A percentile compares a stretch with the other conserved stretches of the same genome.
Evolutionary conservation across 2,329 filamentous ascomycete species (phyloP).

Genomic region (Paecilomyces variotii): DNA sequence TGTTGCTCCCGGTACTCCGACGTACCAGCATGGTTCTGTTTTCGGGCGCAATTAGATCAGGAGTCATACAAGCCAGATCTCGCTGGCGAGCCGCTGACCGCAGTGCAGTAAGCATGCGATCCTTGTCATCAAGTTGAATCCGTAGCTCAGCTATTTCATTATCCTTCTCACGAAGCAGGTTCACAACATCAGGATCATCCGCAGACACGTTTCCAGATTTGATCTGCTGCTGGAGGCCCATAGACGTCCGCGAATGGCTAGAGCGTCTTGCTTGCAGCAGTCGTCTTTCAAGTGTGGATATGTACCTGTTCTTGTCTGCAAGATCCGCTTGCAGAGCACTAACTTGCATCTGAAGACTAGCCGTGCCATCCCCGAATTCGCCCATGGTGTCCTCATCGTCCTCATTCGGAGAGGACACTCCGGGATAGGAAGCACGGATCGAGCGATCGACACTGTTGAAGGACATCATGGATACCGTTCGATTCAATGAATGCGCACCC

Average conservation of each 20-base stretch:
- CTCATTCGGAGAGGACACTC: slow-evolving; percentile 27
- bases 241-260: slow-evolving; percentile 79
- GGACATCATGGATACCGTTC: slow-evolving; percentile 62
- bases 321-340: slow-evolving; percentile 90
- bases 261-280: slow-evolving; percentile 82
- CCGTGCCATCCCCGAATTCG: slow-evolving; percentile 79
- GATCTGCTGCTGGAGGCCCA: slow-evolving; percentile 53
- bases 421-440: slow-evolving; percentile 9
- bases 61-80: slow-evolving; percentile 62
- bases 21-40: slow-evolving; percentile 19
- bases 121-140: slow-evolving; percentile 84
- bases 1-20: slow-evolving; percentile 22
- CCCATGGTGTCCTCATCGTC: slow-evolving; percentile 64
- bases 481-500: slow-evolving; percentile 48
- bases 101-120: slow-evolving; percentile 82
- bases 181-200: slow-evolving; percentile 68
- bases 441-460: slow-evolving; percentile 33
- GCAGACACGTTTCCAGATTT: slow-evolving; percentile 61
- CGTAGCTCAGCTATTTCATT: slow-evolving; percentile 87
- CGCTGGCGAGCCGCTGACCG: slow-evolving; percentile 78
- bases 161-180: slow-evolving; percentile 78
- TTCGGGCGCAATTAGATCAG: slow-evolving; percentile 26
- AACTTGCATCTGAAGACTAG: slow-evolving; percentile 76
- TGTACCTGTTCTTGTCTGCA: slow-evolving; percentile 94
- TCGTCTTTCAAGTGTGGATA: slow-evolving; percentile 84